These are phyloP conservation scores for Malassezia furfur DNA, from an alignment of 1,284 basidiomycete genomes.

Conservation along the genomic window DNA sequence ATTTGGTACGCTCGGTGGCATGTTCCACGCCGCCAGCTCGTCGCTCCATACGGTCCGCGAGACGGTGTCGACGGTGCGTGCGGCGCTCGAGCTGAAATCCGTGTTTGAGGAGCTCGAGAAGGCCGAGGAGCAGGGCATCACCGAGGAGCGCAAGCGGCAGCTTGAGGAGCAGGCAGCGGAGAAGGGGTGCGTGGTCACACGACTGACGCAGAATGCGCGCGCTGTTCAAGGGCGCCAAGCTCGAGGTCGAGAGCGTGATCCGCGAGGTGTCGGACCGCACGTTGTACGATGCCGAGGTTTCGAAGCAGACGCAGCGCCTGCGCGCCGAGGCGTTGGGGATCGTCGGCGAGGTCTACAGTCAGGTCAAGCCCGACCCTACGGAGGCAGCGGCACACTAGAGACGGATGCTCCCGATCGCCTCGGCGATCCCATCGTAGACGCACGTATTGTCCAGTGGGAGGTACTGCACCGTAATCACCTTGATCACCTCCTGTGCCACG, in stretches of 20 bases:
- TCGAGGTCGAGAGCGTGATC: constrained; percentile 86
- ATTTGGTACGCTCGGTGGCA: constrained; percentile 29
- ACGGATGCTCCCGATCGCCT: constrained; percentile 35
- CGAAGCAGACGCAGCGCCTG: constrained; percentile 41
- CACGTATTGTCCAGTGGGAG: constrained; percentile 78
- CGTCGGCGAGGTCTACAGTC: constrained; percentile 18
- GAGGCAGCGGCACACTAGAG: constrained; percentile 12
- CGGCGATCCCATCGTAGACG: constrained; percentile 72
- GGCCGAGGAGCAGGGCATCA: constrained; percentile 71
- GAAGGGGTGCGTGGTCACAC: constrained; percentile 52
- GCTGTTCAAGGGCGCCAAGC: constrained; percentile 63
- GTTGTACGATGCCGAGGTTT: constrained; percentile 52
- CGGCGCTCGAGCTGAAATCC: constrained; percentile 59
- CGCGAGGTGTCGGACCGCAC: constrained; percentile 86
- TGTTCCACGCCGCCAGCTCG: constrained; percentile 33
- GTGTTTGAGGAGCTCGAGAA: constrained; percentile 79
- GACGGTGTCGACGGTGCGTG: constrained; percentile 41
- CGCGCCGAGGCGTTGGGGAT: constrained; percentile 38
- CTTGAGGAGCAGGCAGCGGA: constrained; percentile 93
- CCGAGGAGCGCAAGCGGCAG: constrained; percentile 73
- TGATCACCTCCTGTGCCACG: constrained; percentile 94
- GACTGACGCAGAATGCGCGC: constrained; percentile 31
- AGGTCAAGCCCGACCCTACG: constrained; percentile 8
- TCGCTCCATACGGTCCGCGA: constrained; percentile 41
- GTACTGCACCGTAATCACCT: constrained; percentile 93